Conservation (phyloP, 2,329 filamentous ascomycete species). For the Neonectria magnoliae region DNA sequence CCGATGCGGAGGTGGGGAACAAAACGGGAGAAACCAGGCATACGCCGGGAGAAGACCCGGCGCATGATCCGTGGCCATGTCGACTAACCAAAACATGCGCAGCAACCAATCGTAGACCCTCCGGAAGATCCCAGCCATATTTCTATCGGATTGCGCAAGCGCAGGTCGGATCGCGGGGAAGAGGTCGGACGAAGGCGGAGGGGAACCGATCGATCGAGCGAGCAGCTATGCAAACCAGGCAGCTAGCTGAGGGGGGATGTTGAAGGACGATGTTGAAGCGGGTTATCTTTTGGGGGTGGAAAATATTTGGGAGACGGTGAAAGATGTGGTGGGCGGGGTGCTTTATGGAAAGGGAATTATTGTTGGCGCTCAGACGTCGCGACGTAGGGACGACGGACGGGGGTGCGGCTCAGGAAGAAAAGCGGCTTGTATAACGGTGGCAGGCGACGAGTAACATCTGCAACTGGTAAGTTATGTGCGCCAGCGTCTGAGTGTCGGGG, state of each 20-base stretch:
- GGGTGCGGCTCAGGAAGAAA: slow-evolving; percentile 38
- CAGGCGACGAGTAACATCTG: slow-evolving; percentile 44
- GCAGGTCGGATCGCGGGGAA: slow-evolving; percentile 36
- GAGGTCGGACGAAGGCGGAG: slow-evolving; percentile 41
- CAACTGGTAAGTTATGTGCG: slow-evolving; percentile 40
- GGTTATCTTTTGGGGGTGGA: slow-evolving; percentile 17
- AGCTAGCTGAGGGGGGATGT: slow-evolving; percentile 8
- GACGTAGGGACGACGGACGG: slow-evolving; percentile 35
- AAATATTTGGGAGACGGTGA: slow-evolving; percentile 34
- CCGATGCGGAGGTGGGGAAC: slow-evolving; percentile 21
- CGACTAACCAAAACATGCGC: slow-evolving; percentile 91
- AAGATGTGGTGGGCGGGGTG: slow-evolving; percentile 42
- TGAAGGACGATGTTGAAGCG: slow-evolving; percentile 10
- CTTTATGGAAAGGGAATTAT: slow-evolving; percentile 42
- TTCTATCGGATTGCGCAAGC: slow-evolving; percentile 35
- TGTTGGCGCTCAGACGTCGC: slow-evolving; percentile 41
- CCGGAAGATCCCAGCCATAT: slow-evolving; percentile 91
- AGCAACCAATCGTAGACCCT: slow-evolving; percentile 98
- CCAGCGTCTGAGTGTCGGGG: slow-evolving; percentile 41
- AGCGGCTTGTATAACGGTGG: slow-evolving; percentile 42
- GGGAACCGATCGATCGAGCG: slow-evolving; percentile 26
- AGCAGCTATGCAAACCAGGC: slow-evolving; percentile 16
- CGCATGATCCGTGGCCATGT: slow-evolving; percentile 18
- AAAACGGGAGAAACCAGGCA: slow-evolving; percentile 17
- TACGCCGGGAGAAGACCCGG: slow-evolving; percentile 16